Percentiles rank a stretch among this genome's conserved stretches.
These are phyloP conservation scores for Geotrichum reessii DNA, from an alignment of 1,139 yeast species.

Conservation along the genomic window DNA sequence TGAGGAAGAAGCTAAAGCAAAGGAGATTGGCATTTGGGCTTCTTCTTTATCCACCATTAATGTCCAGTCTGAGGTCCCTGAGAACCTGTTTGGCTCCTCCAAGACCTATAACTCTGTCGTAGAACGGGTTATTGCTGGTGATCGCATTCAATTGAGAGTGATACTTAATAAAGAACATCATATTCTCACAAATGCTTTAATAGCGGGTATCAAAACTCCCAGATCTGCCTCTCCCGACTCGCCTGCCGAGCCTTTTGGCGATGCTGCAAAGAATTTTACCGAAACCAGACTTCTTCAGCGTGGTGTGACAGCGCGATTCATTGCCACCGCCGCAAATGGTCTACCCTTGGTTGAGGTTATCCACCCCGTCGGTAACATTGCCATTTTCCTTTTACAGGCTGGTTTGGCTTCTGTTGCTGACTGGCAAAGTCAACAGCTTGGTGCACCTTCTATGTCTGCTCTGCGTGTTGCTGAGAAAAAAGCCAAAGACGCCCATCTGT, in stretches of 20 bases:
- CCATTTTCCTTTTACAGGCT: slow-evolving; percentile 56
- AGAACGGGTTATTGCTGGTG: slow-evolving; percentile 75
- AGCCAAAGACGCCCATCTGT: slow-evolving; percentile 59
- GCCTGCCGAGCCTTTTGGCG: slow-evolving; percentile 50
- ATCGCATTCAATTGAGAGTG: slow-evolving; percentile 56
- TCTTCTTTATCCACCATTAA: slow-evolving; percentile 31
- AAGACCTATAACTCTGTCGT: slow-evolving; percentile 54
- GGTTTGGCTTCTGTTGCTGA: slow-evolving; percentile 76
- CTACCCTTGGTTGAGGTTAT: slow-evolving; percentile 52
- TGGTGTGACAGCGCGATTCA: slow-evolving; percentile 50
- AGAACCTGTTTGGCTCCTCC: slow-evolving; percentile 33
- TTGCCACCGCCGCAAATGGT: slow-evolving; percentile 54
- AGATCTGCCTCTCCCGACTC: slow-evolving; percentile 49
- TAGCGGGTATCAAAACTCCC: slow-evolving; percentile 73
- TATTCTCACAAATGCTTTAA: slow-evolving; percentile 49
- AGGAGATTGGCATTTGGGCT: slow-evolving; percentile 55
- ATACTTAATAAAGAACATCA: slow-evolving; percentile 43
- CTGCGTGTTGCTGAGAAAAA: slow-evolving; percentile 61
- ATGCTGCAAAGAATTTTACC: slow-evolving; percentile 60
- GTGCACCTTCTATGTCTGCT: slow-evolving; percentile 55
- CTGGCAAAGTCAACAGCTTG: slow-evolving; percentile 75
- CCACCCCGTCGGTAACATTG: slow-evolving; percentile 73
- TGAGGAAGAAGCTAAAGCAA: slow-evolving; percentile 48
- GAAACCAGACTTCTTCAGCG: slow-evolving; percentile 64
- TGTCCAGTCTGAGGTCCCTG: slow-evolving; percentile 37